Conservation (phyloP, 345 rosid species). For the Theobroma cacao region DNA sequence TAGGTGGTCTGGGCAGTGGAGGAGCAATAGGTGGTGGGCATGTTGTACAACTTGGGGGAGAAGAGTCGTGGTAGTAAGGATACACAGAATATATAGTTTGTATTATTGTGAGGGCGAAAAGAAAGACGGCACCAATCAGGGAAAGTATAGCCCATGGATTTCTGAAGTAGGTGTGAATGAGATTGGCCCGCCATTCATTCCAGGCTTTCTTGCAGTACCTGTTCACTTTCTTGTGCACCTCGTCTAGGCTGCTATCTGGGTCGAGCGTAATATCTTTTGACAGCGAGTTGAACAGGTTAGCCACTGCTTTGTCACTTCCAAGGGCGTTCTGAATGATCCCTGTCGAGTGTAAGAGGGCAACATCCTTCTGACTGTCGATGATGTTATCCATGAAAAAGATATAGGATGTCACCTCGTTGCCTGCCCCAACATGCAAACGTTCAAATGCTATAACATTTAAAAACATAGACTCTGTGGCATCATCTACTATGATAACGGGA, state of each 20-base stretch:
- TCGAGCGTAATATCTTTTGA: constrained; percentile 38
- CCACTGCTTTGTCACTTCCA: constrained; percentile 50
- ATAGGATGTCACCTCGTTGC: constrained; percentile 41
- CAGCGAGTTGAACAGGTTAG: constrained; percentile 43
- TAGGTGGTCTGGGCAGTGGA: background rate
- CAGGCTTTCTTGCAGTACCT: constrained; percentile 32
- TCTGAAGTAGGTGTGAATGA: constrained; percentile 42
- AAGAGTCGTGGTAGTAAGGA: constrained; percentile 19
- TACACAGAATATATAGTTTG: constrained; percentile 29
- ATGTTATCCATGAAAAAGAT: constrained; percentile 48
- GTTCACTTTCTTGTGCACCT: constrained; percentile 32
- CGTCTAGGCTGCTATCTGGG: constrained; percentile 23
- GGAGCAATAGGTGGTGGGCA: background rate
- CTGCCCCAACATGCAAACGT: constrained; percentile 33
- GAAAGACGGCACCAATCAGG: constrained; percentile 37
- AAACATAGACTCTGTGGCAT: constrained; percentile 28
- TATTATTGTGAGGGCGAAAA: constrained; percentile 40
- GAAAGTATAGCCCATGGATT: constrained; percentile 51
- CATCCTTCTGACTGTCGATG: constrained; percentile 42
- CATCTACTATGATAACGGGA: constrained; percentile 30
- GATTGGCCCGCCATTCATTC: constrained; percentile 47
- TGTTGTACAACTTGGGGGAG: background rate
- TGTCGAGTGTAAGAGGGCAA: constrained; percentile 33
- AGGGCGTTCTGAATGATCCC: constrained; percentile 46
- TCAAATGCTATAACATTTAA: constrained; percentile 46